These are phyloP conservation scores for Neurospora sp. DNA, from an alignment of 495 filamentous ascomycete species.

Conservation along the genomic window DNA sequence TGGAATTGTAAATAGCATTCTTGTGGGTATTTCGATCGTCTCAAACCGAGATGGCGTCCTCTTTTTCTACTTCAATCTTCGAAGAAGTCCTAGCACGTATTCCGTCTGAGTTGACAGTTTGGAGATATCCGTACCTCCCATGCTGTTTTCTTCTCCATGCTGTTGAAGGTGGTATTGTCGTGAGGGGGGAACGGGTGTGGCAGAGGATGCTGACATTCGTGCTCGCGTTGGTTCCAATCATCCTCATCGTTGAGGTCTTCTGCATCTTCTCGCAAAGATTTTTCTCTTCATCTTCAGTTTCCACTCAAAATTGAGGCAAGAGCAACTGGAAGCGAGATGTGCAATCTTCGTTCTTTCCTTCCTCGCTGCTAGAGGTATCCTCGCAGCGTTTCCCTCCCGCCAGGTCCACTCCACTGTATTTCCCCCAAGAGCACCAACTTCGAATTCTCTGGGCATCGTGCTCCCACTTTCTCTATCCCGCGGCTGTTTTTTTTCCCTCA, in stretches of 20 bases:
- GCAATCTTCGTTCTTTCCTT: neutral
- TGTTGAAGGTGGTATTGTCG: neutral
- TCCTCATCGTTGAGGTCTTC: neutral
- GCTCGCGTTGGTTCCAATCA: neutral
- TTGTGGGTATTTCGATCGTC: too few relatives aligned
- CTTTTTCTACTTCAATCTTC: too few relatives aligned
- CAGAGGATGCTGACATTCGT: neutral
- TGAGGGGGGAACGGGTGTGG: too few relatives aligned
- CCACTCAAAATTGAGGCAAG: neutral
- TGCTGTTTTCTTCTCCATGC: neutral
- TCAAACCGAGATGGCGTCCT: too few relatives aligned
- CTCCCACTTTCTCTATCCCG: neutral
- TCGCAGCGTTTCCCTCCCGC: neutral
- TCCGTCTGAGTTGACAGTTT: neutral
- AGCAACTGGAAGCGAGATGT: neutral
- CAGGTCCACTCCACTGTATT: neutral
- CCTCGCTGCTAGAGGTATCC: neutral
- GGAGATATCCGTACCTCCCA: neutral
- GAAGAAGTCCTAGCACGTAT: too few relatives aligned
- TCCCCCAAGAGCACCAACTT: neutral
- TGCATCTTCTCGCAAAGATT: neutral
- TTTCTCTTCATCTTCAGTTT: neutral
- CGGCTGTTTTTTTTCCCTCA: neutral
- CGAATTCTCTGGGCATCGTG: neutral
- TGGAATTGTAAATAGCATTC: too few relatives aligned